Conservation (phyloP, 23 red algal species). For the Agarophyton chilense region DNA sequence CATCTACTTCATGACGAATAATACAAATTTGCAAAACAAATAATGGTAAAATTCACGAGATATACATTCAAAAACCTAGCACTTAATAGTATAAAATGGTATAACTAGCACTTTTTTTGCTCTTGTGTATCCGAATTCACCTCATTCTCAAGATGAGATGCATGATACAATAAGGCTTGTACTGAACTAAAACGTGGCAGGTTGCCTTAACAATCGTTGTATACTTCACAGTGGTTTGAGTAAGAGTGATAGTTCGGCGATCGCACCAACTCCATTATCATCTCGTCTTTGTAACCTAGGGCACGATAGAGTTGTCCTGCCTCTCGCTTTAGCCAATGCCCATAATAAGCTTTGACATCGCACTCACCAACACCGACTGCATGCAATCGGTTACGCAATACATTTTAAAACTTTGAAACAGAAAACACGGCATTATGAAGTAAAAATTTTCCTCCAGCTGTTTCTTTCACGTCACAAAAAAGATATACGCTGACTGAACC, state of each 20-base stretch:
- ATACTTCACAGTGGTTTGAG: slow-evolving; percentile 41
- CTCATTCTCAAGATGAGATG: too few relatives aligned
- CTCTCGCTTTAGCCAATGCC: slow-evolving; percentile 17
- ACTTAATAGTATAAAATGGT: too few relatives aligned
- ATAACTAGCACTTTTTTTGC: too few relatives aligned
- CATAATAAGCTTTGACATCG: neutral
- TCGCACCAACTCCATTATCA: slow-evolving; percentile 29
- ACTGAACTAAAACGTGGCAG: slow-evolving; percentile 16
- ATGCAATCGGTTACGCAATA: neutral
- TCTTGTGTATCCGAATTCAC: too few relatives aligned
- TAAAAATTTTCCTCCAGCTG: neutral
- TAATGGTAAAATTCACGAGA: too few relatives aligned
- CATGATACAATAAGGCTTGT: neutral
- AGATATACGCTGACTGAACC: neutral
- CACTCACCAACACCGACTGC: neutral
- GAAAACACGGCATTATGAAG: too few relatives aligned
- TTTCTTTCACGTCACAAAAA: slow-evolving; percentile 21
- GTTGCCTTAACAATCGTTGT: slow-evolving; percentile 12
- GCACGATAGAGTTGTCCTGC: slow-evolving; percentile 25
- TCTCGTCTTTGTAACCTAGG: slow-evolving; percentile 4
- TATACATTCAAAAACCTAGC: too few relatives aligned
- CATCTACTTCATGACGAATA: too few relatives aligned
- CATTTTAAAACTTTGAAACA: too few relatives aligned
- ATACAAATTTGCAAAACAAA: too few relatives aligned
- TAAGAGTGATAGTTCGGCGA: neutral